Base-by-base conservation (phyloP, 768 basidiomycete genomes). In the Glaciozyma martinii region DNA sequence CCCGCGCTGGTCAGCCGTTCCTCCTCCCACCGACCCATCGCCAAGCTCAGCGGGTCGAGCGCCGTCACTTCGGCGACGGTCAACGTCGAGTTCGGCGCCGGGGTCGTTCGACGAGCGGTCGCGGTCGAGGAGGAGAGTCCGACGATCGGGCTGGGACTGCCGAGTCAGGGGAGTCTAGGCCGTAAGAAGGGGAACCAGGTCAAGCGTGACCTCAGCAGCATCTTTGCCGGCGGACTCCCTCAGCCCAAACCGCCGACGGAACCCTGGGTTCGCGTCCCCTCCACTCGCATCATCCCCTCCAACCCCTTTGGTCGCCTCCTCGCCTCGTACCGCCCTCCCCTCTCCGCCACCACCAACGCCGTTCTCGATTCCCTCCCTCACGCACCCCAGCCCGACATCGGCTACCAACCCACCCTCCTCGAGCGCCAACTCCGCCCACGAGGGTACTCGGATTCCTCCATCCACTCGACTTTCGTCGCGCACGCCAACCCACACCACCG, bases 1-100 rank as follows among this genome's bases (percentile, higher is more conserved):
- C 13, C 33, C 3, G 42, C 64, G 61, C 60, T 56, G 30, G 25
- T 40, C 21, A 37, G 13, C 61, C 29, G 10, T 37, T 47, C 23
- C 19, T 49, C 44, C 7, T 13, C 37, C 10, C 29, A 66, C 12
- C 70, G 69, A n/a, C 69, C 75, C 9, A 86, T 84, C 29, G 89
- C 87, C 3, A 98, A 98, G 75, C 81, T 87, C 32, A 83, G 84
- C 1, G 87, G 93, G 3, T 90, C 89, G 16, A 82, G 91, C 37
- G 85, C 87, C 16, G 90, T 95, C 15, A 89, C 89, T 27, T 81
- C 88, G 3, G 93, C 89, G 56, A 92, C 90, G 2, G 93, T 98
- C 71, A 95, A 92, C 64, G 94, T 99, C 62, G 93, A 95, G 79
- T 98, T 97, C 76, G 88, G 85, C 5, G 86, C 53, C 49, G 67